Conservation (phyloP, 1,284 basidiomycete genomes). For the Cryptococcus wingfieldii region DNA sequence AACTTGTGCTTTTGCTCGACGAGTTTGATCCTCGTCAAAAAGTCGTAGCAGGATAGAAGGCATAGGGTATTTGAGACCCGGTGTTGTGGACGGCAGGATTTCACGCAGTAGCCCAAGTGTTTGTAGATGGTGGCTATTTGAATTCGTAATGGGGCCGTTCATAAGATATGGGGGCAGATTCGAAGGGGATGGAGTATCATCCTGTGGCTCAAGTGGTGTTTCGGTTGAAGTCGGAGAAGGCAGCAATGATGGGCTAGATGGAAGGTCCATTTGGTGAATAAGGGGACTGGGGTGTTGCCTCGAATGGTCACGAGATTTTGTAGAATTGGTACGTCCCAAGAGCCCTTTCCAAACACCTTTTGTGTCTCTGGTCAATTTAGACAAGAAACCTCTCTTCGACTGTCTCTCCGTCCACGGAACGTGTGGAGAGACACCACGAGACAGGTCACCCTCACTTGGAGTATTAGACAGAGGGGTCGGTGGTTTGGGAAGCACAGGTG, state of each 20-base stretch:
- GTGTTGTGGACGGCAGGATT: conserved; percentile 26
- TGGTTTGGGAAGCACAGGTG: conserved; percentile 14
- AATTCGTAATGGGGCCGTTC: neutral
- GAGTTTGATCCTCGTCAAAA: conserved; percentile 19
- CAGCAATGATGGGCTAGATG: neutral
- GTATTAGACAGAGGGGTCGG: neutral
- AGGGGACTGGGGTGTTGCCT: neutral
- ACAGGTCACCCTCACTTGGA: neutral
- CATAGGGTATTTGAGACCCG: conserved; percentile 28
- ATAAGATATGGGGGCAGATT: neutral
- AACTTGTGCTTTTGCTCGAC: conserved; percentile 19
- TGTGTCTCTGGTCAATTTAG: conserved; percentile 24
- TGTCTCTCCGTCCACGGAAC: neutral
- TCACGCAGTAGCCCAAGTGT: conserved; percentile 15
- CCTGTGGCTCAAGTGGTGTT: too few relatives aligned
- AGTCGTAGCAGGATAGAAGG: conserved; percentile 29
- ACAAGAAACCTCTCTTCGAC: conserved; percentile 21
- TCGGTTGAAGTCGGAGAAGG: neutral
- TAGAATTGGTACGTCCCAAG: conserved; percentile 9
- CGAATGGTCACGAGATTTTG: neutral
- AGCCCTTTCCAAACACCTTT: conserved; percentile 21
- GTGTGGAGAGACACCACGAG: neutral
- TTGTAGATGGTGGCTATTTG: conserved; percentile 20
- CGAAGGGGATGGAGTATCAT: neutral
- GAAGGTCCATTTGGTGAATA: neutral